Evolutionary conservation across 2,329 filamentous ascomycete genomes (phyloP), one percentile per base, ranked within the genome.

Genomic region (Xylariaceae sp.): DNA sequence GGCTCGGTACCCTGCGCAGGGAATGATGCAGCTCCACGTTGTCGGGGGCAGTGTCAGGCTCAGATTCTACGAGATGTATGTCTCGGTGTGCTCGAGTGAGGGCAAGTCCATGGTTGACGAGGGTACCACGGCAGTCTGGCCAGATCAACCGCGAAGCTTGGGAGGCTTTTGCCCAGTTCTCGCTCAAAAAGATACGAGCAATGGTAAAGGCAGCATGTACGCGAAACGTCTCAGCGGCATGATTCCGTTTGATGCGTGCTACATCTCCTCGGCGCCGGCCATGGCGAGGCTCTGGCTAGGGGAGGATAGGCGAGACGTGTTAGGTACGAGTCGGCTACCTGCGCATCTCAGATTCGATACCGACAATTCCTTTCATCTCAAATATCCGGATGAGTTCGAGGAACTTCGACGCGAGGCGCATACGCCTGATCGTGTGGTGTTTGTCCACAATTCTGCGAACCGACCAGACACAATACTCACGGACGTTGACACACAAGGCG

Each of bases 181-280:
- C 15, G 57, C 68, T 13, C 54, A 57, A 39, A n/a, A 5, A 39
- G 57, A 62, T 11, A 56, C 58, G 15, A 7, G 35, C 35, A 18
- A 55, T 45, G 1, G 23, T 10, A 17, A 10, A 35, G 35, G 6
- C 11, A 52, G 18, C 62, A 56, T 45, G 55, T 62, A n/a, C 62
- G 71, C 37, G 37, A 42, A 9, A 13, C 73, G 77, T 0, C 70
- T 80, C 3, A 76, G 73, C 34, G 77, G 77, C 4, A 65, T 78
- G 52, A 45, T 79, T 23, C 77, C 78, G 8, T 77, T 79, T 62
- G 69, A 75, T 17, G 69, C 70, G 4, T 76, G 72, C 62, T 80
- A 80, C 63, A 55, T 76, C 17, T 72, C 74, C 17, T 71, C 70
- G n/a, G 74, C 74, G 5, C 78, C 78, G 0, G 72, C 70, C 1